These are phyloP conservation scores for Yamadazyma sp. DNA, from an alignment of 805 yeast genomes.

Conservation along the genomic window DNA sequence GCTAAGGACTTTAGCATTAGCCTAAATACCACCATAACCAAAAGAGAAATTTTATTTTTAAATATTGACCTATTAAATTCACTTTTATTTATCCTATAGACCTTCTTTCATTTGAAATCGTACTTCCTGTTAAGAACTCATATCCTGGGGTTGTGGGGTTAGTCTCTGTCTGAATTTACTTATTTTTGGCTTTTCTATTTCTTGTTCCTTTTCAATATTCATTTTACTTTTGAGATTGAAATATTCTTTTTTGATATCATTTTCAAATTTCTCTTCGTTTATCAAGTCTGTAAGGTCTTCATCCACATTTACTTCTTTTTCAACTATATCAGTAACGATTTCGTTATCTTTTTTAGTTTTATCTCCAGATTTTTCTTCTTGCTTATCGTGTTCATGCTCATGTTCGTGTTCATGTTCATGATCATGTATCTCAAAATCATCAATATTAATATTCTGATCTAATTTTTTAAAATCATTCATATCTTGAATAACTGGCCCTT, in stretches of 20 bases:
- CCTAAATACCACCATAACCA: no score
- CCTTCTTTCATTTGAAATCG: no score
- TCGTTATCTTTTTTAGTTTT: neutral
- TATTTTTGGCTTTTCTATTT: conserved; percentile 5
- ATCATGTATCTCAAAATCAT: conserved; percentile 13
- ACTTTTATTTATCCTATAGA: no score
- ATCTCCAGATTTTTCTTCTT: conserved; percentile 1
- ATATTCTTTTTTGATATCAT: conserved; percentile 47
- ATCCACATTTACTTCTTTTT: conserved; percentile 14
- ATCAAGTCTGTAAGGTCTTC: conserved; percentile 11
- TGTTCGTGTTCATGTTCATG: conserved; percentile 6
- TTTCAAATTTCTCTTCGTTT: conserved; percentile 33
- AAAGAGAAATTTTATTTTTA: no score
- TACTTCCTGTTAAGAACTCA: no score
- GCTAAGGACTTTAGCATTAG: no score
- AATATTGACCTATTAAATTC: no score
- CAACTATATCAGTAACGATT: conserved; percentile 14
- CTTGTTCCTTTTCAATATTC: conserved; percentile 3
- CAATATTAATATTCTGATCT: conserved; percentile 12
- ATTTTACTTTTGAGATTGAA: conserved; percentile 10
- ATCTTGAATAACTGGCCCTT: conserved; percentile 54
- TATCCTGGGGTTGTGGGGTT: no score
- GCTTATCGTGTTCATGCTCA: neutral
- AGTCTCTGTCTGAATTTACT: conserved; percentile 14
- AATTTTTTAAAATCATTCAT: conserved; percentile 49